These are phyloP conservation scores for Starmera caribaea DNA, from an alignment of 805 yeast species.

Conservation along the genomic window DNA sequence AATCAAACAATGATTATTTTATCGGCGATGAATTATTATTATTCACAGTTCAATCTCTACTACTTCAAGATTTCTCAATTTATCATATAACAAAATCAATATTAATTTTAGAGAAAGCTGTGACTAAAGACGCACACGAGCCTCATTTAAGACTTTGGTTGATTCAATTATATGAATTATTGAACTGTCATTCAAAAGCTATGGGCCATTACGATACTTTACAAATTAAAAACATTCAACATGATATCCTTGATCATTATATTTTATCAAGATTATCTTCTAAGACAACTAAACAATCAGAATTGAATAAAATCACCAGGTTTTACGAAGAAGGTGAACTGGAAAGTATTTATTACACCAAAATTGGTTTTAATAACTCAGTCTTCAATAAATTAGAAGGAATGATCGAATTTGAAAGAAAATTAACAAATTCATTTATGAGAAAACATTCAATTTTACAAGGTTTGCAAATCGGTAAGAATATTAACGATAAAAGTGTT, in stretches of 20 bases:
- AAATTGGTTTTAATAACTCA: slow-evolving; percentile 45
- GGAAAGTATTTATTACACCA: slow-evolving; percentile 40
- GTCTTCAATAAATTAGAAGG: slow-evolving; percentile 62
- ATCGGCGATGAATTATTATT: slow-evolving; percentile 59
- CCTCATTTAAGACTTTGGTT: slow-evolving; percentile 67
- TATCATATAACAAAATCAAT: slow-evolving; percentile 31
- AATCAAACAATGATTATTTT: slow-evolving; percentile 59
- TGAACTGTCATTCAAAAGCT: slow-evolving; percentile 48
- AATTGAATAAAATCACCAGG: slow-evolving; percentile 27
- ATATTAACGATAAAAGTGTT: slow-evolving; percentile 19
- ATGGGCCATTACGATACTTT: slow-evolving; percentile 39
- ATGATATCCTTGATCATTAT: slow-evolving; percentile 55
- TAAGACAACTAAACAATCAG: slow-evolving; percentile 31
- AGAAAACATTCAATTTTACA: slow-evolving; percentile 18
- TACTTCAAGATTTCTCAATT: slow-evolving; percentile 13
- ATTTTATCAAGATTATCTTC: slow-evolving; percentile 39
- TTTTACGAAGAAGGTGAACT: slow-evolving; percentile 46
- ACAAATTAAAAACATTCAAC: slow-evolving; percentile 66
- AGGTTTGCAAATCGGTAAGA: slow-evolving; percentile 17
- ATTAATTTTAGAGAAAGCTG: slow-evolving; percentile 47
- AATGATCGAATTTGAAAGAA: slow-evolving; percentile 48
- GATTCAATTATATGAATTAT: slow-evolving; percentile 44
- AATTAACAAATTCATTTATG: slow-evolving; percentile 37
- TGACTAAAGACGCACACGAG: slow-evolving; percentile 54
- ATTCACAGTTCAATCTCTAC: slow-evolving; percentile 35